A percentile compares a stretch with the other conserved stretches of the same genome.
Conservation (phyloP, 176 grass and related monocot genomes). For the Saccharum officinarum region DNA sequence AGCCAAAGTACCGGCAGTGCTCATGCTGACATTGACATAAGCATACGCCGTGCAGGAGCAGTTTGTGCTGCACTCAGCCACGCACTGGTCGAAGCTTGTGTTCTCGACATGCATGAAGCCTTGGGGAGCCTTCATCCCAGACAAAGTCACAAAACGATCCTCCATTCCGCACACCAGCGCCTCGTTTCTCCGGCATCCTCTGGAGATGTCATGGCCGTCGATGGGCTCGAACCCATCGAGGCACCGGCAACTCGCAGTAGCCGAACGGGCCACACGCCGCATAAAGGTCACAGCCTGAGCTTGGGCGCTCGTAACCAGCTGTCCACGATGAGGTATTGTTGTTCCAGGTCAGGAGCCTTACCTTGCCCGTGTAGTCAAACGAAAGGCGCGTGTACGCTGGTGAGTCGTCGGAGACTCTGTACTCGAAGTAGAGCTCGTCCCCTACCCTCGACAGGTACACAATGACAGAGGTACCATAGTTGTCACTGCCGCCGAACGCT, state of each 20-base stretch:
- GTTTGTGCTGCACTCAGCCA: constrained; percentile 34
- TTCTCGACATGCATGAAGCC: background rate
- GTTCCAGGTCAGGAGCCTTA: background rate
- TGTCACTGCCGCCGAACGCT: background rate
- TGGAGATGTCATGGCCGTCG: background rate
- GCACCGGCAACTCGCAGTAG: constrained; percentile 43
- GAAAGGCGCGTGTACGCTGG: background rate
- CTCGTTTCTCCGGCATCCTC: background rate
- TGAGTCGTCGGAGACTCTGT: background rate
- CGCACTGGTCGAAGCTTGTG: constrained; percentile 38
- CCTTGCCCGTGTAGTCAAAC: constrained; percentile 16
- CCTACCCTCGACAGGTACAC: background rate
- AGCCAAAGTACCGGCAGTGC: rapidly evolving
- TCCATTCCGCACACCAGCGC: background rate
- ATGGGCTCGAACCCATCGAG: constrained; percentile 30
- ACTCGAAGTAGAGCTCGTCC: background rate
- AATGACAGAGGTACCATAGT: background rate
- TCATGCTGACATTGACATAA: background rate
- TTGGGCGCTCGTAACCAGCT: rapidly evolving
- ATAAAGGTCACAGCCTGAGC: background rate
- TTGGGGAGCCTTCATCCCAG: background rate
- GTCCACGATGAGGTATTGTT: background rate
- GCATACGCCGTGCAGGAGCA: constrained; percentile 58
- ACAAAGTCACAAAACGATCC: background rate
- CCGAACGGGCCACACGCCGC: constrained; percentile 39